Base-by-base conservation (phyloP, 2,329 filamentous ascomycete genomes). In the Ceratocystis eucalypticola region DNA sequence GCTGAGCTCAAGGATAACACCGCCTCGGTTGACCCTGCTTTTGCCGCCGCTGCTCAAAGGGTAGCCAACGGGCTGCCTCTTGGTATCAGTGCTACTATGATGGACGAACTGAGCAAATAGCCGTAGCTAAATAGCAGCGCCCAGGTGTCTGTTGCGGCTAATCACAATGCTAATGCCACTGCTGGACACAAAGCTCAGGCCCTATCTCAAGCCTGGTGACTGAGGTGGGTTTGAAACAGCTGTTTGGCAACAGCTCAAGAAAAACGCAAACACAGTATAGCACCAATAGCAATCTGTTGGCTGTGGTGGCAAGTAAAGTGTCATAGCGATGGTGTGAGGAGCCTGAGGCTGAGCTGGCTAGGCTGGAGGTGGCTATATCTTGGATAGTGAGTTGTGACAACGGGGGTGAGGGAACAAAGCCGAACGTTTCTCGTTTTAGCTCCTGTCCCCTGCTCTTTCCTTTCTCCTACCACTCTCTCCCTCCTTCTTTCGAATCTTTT, bases 41-140 rank as follows among this genome's bases (percentile, higher is more conserved):
- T 65, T 61, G 64, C 64, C 44, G 64, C 64, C 33, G 64, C 64
- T 37, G 48, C 48, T n/a, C 20, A 37, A 28, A 28, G 37, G 45
- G 62, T 53, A 33, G 33, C 46, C 33, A 25, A 30, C 12, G 22
- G 44, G 12, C 25, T 63, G 6, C 8, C 17, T 41, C 3, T 41
- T 41, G 37, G 10, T 41, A 15, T 41, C 10, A 5, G 37, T 41
- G 37, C 37, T 41, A 7, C 37, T 48, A n/a, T 37, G 7, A 48
- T 33, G 10, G 7, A 48, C 41, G 30, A 10, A 8, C 28, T 5
- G 8, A 30, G n/a, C 8, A 46, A 53, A 30, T n/a, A 46, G 15
- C 46, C 37, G 37, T 41, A 10, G 46, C n/a, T 48, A 22, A 22
- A 48, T 22, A 22, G 46, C 46, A n/a, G 20, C 17, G 46, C n/a